Conservation (phyloP, 371 early-diverging fungal genomes). For the Haplosporangium sp. region DNA sequence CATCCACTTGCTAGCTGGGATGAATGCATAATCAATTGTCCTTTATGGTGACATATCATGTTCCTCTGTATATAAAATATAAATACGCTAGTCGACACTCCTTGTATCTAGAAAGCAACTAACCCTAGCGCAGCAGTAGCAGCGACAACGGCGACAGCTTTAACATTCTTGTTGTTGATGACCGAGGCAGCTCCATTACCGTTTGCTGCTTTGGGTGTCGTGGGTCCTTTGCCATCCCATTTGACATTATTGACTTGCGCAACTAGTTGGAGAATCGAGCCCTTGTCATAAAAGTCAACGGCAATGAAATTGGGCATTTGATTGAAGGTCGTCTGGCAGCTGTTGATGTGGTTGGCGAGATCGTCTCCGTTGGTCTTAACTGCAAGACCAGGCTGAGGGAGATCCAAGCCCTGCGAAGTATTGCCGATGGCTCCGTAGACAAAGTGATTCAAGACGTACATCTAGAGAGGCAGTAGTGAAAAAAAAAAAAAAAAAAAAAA, state of each 20-base stretch:
- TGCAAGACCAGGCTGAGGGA: conserved; percentile 66
- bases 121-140: conserved; percentile 17
- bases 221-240: conserved; percentile 47
- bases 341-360: conserved; percentile 58
- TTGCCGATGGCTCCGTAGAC: conserved; percentile 58
- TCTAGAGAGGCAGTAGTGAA: conserved; percentile 10
- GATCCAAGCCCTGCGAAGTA: conserved; percentile 47
- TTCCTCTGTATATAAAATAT: too few relatives aligned
- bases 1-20: too few relatives aligned
- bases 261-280: conserved; percentile 61
- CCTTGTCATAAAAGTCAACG: conserved; percentile 82
- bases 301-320: conserved; percentile 76
- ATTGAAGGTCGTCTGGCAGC: conserved; percentile 60
- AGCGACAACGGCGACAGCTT: conserved; percentile 10
- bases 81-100: too few relatives aligned
- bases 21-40: too few relatives aligned
- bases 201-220: conserved; percentile 1
- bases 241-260: conserved; percentile 75
- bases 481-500: neutral
- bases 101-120: conserved; percentile 16
- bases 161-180: neutral
- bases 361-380: conserved; percentile 60
- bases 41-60: too few relatives aligned
- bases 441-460: conserved; percentile 75
- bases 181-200: conserved; percentile 2